Evolutionary conservation across 768 basidiomycete species (phyloP).

Genomic region (Pseudohyphozyma bogoriensis): DNA sequence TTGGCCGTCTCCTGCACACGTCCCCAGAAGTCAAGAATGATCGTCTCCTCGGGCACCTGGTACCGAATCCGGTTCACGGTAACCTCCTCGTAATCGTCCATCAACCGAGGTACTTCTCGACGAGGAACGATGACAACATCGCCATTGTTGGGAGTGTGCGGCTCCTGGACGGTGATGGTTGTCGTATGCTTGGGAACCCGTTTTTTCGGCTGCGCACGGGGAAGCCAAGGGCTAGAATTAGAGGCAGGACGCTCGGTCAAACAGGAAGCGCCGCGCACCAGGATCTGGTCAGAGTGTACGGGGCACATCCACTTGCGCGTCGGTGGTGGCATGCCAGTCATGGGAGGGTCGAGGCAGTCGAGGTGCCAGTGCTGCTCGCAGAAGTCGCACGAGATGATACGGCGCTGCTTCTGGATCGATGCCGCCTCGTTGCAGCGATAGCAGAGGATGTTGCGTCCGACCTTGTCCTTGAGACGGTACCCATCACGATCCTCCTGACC

Average conservation of each 20-base stretch:
- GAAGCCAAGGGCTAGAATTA: background rate
- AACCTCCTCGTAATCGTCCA: slow-evolving; percentile 59
- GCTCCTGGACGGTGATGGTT: slow-evolving; percentile 64
- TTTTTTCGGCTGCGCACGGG: slow-evolving; percentile 14
- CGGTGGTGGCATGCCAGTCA: slow-evolving; percentile 70
- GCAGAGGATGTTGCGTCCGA: slow-evolving; percentile 73
- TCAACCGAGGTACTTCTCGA: slow-evolving; percentile 42
- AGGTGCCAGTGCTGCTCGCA: slow-evolving; percentile 93
- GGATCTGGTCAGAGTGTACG: slow-evolving; percentile 59
- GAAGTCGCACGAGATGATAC: slow-evolving; percentile 86
- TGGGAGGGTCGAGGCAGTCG: slow-evolving; percentile 87
- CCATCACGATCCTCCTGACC: slow-evolving; percentile 86
- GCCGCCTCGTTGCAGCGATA: slow-evolving; percentile 76
- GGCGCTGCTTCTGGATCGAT: slow-evolving; percentile 44
- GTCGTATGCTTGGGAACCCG: slow-evolving; percentile 30
- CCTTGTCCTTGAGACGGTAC: slow-evolving; percentile 72
- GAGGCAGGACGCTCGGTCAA: no score
- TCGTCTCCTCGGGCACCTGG: slow-evolving; percentile 80
- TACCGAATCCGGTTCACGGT: slow-evolving; percentile 69
- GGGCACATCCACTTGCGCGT: slow-evolving; percentile 99
- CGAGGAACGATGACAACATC: slow-evolving; percentile 72
- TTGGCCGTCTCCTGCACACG: slow-evolving; percentile 40
- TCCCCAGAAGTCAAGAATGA: slow-evolving; percentile 92
- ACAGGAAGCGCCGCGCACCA: slow-evolving; percentile 2
- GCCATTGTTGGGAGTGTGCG: slow-evolving; percentile 74